A percentile compares a stretch with the other conserved stretches of the same genome.
Evolutionary conservation across 2,329 filamentous ascomycete species (phyloP).

Genomic region (Dactylellina leptospora): DNA sequence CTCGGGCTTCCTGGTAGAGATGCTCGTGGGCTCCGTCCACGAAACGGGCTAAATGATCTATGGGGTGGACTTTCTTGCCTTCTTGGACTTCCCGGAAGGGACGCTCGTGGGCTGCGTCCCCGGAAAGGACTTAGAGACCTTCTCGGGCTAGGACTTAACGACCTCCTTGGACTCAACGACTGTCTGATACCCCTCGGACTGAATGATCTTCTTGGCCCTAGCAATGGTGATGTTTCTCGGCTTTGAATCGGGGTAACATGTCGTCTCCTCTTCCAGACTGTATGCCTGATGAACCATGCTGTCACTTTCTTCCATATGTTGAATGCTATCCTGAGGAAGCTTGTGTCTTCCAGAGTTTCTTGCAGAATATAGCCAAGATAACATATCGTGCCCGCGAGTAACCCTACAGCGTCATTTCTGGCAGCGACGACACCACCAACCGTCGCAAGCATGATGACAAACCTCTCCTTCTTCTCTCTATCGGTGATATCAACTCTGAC

Average conservation of each 20-base stretch:
- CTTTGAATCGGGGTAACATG: conserved; percentile 21
- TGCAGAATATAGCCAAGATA: conserved; percentile 70
- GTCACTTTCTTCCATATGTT: conserved; percentile 29
- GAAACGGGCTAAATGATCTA: conserved; percentile 25
- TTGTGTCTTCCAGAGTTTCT: conserved; percentile 51
- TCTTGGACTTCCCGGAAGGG: too few relatives aligned
- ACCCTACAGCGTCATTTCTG: conserved; percentile 85
- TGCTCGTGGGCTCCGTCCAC: conserved; percentile 25
- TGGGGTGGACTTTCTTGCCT: conserved; percentile 2
- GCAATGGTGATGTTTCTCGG: conserved; percentile 39
- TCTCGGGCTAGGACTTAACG: conserved; percentile 22
- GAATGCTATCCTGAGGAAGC: conserved; percentile 21
- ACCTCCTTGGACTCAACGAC: conserved; percentile 30
- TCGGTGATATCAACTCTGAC: conserved; percentile 69
- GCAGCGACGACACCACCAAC: conserved; percentile 83
- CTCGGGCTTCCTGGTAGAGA: conserved; percentile 18
- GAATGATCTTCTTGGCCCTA: conserved; percentile 38
- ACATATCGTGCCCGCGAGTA: conserved; percentile 81
- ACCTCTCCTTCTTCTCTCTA: conserved; percentile 76
- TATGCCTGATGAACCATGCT: conserved; percentile 38
- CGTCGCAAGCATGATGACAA: conserved; percentile 90
- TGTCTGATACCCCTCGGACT: conserved; percentile 37
- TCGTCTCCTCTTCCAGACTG: conserved; percentile 18
- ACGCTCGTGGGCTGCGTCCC: too few relatives aligned
- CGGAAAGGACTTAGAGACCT: neutral